phyloP scores from a whole-genome alignment of 2,329 filamentous ascomycete species.

The Neospermospora avenae region DNA sequence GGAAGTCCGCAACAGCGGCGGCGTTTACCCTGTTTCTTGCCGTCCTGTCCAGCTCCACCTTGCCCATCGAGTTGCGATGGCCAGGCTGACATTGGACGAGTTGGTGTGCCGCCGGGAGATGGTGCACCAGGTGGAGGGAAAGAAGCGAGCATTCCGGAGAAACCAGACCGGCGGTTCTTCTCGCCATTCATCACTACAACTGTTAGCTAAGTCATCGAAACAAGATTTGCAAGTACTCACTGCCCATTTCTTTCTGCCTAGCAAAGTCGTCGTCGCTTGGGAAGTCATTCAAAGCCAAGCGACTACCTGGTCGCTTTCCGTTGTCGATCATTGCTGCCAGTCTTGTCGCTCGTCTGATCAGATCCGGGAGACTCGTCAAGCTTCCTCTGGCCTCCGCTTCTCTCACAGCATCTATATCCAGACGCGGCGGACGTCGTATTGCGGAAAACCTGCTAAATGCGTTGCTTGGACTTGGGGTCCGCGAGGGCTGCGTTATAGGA shows the following conservation, averaged over 20 bases:
- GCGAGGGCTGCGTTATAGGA: slow-evolving; percentile 6
- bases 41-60: neutral
- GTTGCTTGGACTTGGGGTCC: slow-evolving; percentile 22
- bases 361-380: slow-evolving; percentile 84
- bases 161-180: slow-evolving; percentile 31
- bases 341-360: slow-evolving; percentile 84
- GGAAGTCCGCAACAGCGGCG: slow-evolving; percentile 79
- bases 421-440: slow-evolving; percentile 63
- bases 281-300: slow-evolving; percentile 51
- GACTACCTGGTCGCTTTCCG: slow-evolving; percentile 63
- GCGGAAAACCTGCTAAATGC: slow-evolving; percentile 48
- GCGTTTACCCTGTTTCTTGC: slow-evolving; percentile 12
- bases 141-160: slow-evolving; percentile 62
- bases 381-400: slow-evolving; percentile 82
- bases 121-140: slow-evolving; percentile 60
- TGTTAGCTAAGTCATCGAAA: slow-evolving; percentile 8
- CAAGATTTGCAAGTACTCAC: slow-evolving; percentile 20
- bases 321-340: slow-evolving; percentile 85
- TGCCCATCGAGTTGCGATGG: slow-evolving; percentile 32
- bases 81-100: slow-evolving; percentile 35
- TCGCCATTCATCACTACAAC: slow-evolving; percentile 9
- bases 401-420: slow-evolving; percentile 79
- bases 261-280: slow-evolving; percentile 37
- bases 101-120: slow-evolving; percentile 40
- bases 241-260: slow-evolving; percentile 26